A percentile compares a stretch with the other conserved stretches of the same genome.
Evolutionary conservation across 129 eudicot species (phyloP).

Genomic region (Artemisia tridentata): DNA sequence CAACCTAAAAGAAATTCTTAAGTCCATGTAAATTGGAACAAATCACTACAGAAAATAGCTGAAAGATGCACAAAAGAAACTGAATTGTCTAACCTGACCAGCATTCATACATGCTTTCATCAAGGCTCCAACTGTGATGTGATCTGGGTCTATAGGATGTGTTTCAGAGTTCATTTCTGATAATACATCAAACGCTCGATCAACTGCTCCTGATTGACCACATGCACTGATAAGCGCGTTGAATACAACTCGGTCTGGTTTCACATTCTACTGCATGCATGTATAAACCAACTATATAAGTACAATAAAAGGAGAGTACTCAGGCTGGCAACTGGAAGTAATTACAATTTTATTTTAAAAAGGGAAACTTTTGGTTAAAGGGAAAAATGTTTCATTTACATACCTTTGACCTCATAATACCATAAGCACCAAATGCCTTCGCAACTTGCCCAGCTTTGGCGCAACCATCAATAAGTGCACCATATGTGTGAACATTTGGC

Average conservation of each 20-base stretch:
- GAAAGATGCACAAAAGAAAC: slow-evolving; percentile 4
- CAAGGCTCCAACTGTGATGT: slow-evolving; percentile 89
- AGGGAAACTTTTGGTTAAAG: neutral
- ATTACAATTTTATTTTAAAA: neutral
- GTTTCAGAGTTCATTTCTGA: slow-evolving; percentile 83
- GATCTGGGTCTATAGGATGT: slow-evolving; percentile 88
- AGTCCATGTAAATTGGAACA: neutral
- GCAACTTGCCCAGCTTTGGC: slow-evolving; percentile 98
- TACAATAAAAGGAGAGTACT: slow-evolving; percentile 6
- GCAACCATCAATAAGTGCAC: slow-evolving; percentile 99
- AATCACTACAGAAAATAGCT: slow-evolving; percentile 12
- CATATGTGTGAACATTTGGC: slow-evolving; percentile 90
- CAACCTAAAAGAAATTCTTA: slow-evolving; percentile 41
- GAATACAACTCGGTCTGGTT: slow-evolving; percentile 97
- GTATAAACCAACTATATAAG: slow-evolving; percentile 35
- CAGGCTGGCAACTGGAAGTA: slow-evolving; percentile 3
- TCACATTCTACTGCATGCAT: slow-evolving; percentile 93
- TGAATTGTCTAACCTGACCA: slow-evolving; percentile 67
- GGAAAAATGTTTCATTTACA: slow-evolving; percentile 14
- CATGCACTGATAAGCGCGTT: slow-evolving; percentile 99
- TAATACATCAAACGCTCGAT: slow-evolving; percentile 96
- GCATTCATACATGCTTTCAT: slow-evolving; percentile 85
- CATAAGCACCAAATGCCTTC: slow-evolving; percentile 99
- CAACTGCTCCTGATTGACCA: slow-evolving; percentile 94
- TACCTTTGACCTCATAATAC: slow-evolving; percentile 98